Conservation (phyloP, 208 protist genomes). For the Crithidia expoeki region DNA sequence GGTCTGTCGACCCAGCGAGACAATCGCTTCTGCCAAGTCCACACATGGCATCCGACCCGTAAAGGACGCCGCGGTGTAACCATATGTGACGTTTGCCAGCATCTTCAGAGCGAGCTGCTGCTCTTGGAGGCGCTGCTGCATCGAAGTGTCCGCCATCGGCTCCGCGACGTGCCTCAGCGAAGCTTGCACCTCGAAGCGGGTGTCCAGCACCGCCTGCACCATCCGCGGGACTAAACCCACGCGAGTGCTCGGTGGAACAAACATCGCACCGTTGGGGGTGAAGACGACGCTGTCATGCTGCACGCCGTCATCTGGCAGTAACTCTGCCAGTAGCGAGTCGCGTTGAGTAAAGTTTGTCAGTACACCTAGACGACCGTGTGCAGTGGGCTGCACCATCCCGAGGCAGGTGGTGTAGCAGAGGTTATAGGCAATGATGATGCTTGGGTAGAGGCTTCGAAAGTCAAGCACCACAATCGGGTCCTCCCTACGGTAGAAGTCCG, state of each 20-base stretch:
- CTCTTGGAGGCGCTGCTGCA: conserved; percentile 89
- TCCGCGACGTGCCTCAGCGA: conserved; percentile 68
- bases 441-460: conserved; percentile 99
- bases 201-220: conserved; percentile 74
- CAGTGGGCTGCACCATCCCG: conserved; percentile 54
- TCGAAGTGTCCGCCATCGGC: conserved; percentile 45
- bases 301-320: conserved; percentile 67
- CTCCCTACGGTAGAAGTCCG: conserved; percentile 57
- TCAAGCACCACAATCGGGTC: conserved; percentile 98
- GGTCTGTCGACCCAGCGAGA: conserved; percentile 98
- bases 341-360: conserved; percentile 51
- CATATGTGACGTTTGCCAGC: conserved; percentile 99
- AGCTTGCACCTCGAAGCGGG: conserved; percentile 83
- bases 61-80: conserved; percentile 99
- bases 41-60: conserved; percentile 99
- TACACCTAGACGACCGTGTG: conserved; percentile 69
- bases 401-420: conserved; percentile 97
- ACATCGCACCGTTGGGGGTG: conserved; percentile 82
- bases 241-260: conserved; percentile 51
- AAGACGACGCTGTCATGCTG: conserved; percentile 51
- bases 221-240: conserved; percentile 81
- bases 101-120: conserved; percentile 99
- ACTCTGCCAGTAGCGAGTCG: conserved; percentile 56
- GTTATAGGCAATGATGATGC: conserved; percentile 99
- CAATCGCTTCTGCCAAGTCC: conserved; percentile 95